Conservation (phyloP, 148 eudicot species). For the Chenopodium berlandieri region DNA sequence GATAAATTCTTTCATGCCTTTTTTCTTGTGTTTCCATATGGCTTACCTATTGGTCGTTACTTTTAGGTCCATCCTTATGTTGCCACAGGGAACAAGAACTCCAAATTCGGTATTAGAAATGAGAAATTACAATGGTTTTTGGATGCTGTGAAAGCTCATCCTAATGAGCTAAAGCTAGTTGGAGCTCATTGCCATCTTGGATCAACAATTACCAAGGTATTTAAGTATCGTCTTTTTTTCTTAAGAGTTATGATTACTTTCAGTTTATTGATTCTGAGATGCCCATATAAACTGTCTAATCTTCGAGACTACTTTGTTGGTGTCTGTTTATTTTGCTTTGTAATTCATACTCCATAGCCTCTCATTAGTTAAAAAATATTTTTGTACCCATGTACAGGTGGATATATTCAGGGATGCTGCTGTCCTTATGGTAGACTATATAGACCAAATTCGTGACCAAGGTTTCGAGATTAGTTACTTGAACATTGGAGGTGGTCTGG, state of each 20-base stretch:
- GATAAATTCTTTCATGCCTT: not conserved
- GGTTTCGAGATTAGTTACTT: slow-evolving; percentile 85
- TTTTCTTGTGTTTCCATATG: not conserved
- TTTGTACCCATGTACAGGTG: slow-evolving; percentile 47
- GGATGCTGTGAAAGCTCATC: slow-evolving; percentile 93
- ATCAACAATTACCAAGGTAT: slow-evolving; percentile 90
- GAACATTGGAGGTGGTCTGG: slow-evolving; percentile 96
- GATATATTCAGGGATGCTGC: slow-evolving; percentile 96
- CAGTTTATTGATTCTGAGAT: too few species aligned
- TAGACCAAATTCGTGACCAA: slow-evolving; percentile 82
- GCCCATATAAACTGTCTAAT: not conserved
- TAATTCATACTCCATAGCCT: not conserved
- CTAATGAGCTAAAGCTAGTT: slow-evolving; percentile 79
- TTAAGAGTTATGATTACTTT: not conserved
- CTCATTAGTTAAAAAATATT: not conserved
- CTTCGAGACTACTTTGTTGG: not conserved
- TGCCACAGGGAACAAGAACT: slow-evolving; percentile 91
- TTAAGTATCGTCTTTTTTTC: not conserved
- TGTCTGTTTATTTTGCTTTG: not conserved
- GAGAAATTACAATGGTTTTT: slow-evolving; percentile 97
- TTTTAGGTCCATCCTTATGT: slow-evolving; percentile 84
- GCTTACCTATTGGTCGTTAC: not conserved
- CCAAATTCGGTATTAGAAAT: slow-evolving; percentile 91
- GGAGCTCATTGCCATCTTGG: slow-evolving; percentile 97
- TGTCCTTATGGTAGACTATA: slow-evolving; percentile 80